Evolutionary conservation across 202 grass and related monocot species (phyloP).

Genomic region (Schoenoplectus tabernaemontani): DNA sequence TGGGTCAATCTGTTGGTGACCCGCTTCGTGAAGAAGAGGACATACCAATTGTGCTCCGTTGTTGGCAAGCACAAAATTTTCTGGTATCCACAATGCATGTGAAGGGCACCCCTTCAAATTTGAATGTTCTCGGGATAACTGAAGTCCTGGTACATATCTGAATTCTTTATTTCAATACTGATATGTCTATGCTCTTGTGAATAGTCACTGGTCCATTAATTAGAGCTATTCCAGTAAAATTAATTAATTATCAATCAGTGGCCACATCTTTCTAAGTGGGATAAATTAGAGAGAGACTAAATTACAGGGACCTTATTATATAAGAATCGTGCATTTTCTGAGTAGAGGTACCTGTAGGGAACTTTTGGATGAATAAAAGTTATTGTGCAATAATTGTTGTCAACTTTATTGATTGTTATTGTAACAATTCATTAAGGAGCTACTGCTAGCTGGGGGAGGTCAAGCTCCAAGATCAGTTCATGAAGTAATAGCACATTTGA

Average conservation of each 20-base stretch:
- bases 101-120: conserved; percentile 42
- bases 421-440: conserved; percentile 38
- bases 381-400: not conserved
- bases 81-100: conserved; percentile 54
- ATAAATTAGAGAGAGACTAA: not conserved
- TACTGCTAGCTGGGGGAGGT: conserved; percentile 49
- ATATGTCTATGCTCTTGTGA: not conserved
- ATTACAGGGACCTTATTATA: not conserved
- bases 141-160: conserved; percentile 45
- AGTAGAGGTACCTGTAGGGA: not conserved
- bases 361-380: not conserved
- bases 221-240: not conserved
- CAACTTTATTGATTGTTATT: not conserved
- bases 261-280: not conserved
- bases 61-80: conserved; percentile 72
- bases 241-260: not conserved
- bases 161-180: not conserved
- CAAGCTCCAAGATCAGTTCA: conserved; percentile 43
- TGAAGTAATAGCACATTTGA: conserved; percentile 66
- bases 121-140: conserved; percentile 59
- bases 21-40: conserved; percentile 39
- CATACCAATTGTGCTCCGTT: conserved; percentile 58
- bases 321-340: not conserved
- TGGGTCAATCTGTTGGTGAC: conserved; percentile 58
- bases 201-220: not conserved